Conservation (phyloP, 257 asterid genomes). For the Solanum chiquidenum region DNA sequence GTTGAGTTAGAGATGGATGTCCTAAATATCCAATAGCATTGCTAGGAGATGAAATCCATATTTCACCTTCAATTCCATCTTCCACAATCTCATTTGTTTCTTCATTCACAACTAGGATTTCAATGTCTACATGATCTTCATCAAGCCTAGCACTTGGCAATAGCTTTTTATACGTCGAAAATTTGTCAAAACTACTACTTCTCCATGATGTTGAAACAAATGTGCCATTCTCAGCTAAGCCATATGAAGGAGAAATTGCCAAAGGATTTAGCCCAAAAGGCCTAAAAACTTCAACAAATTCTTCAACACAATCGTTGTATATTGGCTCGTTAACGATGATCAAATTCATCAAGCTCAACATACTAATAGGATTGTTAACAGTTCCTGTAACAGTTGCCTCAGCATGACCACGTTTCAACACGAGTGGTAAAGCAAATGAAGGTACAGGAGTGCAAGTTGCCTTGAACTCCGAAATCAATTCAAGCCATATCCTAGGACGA, state of each 20-base stretch:
- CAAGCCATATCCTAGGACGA: conserved; percentile 74
- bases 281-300: conserved; percentile 25
- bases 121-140: conserved; percentile 42
- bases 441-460: conserved; percentile 83
- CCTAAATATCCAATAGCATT: conserved; percentile 59
- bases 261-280: conserved; percentile 37
- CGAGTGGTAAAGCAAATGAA: conserved; percentile 65
- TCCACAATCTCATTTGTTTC: conserved; percentile 36
- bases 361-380: conserved; percentile 8
- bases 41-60: conserved; percentile 81
- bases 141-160: conserved; percentile 64
- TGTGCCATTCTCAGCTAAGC: conserved; percentile 72
- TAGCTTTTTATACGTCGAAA: conserved; percentile 23
- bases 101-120: conserved; percentile 49
- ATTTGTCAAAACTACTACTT: conserved; percentile 11
- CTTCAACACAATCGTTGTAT: conserved; percentile 26
- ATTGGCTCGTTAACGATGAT: conserved; percentile 74
- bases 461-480: conserved; percentile 34
- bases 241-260: conserved; percentile 66
- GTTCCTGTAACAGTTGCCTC: conserved; percentile 1
- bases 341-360: conserved; percentile 42
- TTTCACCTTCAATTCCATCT: conserved; percentile 82
- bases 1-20: conserved; percentile 50
- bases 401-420: conserved; percentile 35
- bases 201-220: conserved; percentile 81